Conservation (phyloP, 495 filamentous ascomycete species). For the Penicillium antarcticum region DNA sequence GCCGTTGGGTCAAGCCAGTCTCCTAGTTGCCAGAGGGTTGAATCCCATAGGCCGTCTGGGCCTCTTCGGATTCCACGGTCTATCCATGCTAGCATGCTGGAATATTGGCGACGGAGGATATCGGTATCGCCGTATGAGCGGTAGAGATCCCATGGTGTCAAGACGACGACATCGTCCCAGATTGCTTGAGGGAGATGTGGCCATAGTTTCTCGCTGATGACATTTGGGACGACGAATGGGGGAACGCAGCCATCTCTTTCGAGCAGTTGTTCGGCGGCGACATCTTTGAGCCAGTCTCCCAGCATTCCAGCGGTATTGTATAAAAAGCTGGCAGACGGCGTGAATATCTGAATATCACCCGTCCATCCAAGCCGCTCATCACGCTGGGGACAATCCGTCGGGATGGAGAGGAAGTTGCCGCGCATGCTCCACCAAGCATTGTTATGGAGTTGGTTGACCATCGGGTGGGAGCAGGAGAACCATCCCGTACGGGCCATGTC, state of each 20-base stretch:
- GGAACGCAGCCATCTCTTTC: conserved; percentile 13
- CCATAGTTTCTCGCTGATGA: conserved; percentile 6
- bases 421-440: conserved; percentile 53
- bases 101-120: conserved; percentile 36
- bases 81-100: conserved; percentile 42
- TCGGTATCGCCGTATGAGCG: conserved; percentile 36
- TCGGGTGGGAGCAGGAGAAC: conserved; percentile 44
- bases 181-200: conserved; percentile 24
- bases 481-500: conserved; percentile 47
- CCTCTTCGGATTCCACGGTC: conserved; percentile 32
- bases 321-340: conserved; percentile 45
- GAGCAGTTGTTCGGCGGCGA: conserved; percentile 34
- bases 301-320: conserved; percentile 49
- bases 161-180: conserved; percentile 48
- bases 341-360: conserved; percentile 49
- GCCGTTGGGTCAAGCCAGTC: conserved; percentile 55
- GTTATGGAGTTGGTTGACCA: conserved; percentile 47
- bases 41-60: conserved; percentile 29
- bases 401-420: conserved; percentile 52
- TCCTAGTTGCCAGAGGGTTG: conserved; percentile 36
- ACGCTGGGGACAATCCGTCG: conserved; percentile 54
- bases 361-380: conserved; percentile 58
- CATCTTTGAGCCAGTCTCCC: conserved; percentile 43
- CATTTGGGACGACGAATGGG: conserved; percentile 35
- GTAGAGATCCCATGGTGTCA: conserved; percentile 43